Evolutionary conservation across 176 grass and related monocot genomes (phyloP).

Genomic region (Otatea glauca): DNA sequence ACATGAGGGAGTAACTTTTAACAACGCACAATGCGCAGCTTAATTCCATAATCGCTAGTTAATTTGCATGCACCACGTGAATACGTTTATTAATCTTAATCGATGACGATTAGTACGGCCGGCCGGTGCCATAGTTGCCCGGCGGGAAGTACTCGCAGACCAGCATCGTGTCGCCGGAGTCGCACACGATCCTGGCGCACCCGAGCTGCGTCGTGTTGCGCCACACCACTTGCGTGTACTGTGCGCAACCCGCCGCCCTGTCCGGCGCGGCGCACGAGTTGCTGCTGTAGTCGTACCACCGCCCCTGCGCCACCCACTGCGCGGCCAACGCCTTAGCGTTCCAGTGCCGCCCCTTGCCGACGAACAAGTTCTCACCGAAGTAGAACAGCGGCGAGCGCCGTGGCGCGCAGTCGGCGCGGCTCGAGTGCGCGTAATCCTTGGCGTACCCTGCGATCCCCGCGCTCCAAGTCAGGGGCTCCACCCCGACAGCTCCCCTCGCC

Average conservation of each 20-base stretch:
- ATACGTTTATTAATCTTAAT: background rate
- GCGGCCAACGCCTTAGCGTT: slow-evolving; percentile 30
- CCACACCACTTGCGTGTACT: slow-evolving; percentile 64
- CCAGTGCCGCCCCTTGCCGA: slow-evolving; percentile 54
- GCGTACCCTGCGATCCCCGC: slow-evolving; percentile 27
- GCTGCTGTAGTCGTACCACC: slow-evolving; percentile 24
- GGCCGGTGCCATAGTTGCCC: slow-evolving; percentile 56
- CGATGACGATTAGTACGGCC: slow-evolving; percentile 42
- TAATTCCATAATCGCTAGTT: background rate
- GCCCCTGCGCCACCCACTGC: slow-evolving; percentile 51
- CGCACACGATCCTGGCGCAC: slow-evolving; percentile 54
- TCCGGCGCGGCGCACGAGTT: slow-evolving; percentile 41
- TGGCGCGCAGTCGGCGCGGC: slow-evolving; percentile 52
- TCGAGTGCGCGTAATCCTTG: slow-evolving; percentile 45
- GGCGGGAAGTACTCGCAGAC: slow-evolving; percentile 76
- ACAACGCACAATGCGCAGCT: background rate
- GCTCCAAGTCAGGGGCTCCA: slow-evolving; percentile 56
- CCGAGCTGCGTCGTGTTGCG: slow-evolving; percentile 51
- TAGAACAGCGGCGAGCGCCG: slow-evolving; percentile 57
- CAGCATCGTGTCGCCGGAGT: slow-evolving; percentile 52
- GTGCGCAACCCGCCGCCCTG: slow-evolving; percentile 16
- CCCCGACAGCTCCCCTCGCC: slow-evolving; percentile 45
- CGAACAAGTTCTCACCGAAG: slow-evolving; percentile 68
- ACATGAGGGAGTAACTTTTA: no score
- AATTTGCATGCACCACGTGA: background rate